Conservation (phyloP, 1,139 yeast genomes). For the Zygoascus hellenicus region DNA sequence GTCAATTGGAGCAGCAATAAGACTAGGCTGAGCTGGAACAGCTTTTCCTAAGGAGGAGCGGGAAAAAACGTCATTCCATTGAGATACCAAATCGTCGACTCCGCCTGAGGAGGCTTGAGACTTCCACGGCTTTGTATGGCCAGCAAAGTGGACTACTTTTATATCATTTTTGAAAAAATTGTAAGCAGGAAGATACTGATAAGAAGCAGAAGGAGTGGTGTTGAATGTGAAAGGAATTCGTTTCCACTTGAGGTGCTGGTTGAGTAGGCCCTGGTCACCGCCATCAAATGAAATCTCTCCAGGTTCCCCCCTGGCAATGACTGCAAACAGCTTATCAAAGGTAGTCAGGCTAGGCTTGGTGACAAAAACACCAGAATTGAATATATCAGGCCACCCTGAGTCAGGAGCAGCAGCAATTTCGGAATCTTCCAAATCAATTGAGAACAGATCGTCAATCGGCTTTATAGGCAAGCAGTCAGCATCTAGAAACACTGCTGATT, state of each 20-base stretch:
- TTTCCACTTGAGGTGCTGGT: constrained; percentile 69
- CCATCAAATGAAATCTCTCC: constrained; percentile 69
- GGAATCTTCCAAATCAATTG: constrained; percentile 18
- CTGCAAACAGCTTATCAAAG: constrained; percentile 40
- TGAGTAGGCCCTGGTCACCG: constrained; percentile 90
- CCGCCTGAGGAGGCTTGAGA: not conserved
- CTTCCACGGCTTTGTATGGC: constrained; percentile 77
- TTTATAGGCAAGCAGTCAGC: constrained; percentile 70
- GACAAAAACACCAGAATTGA: constrained; percentile 82
- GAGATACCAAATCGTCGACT: constrained; percentile 12
- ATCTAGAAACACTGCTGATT: constrained; percentile 67
- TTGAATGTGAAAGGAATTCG: constrained; percentile 76
- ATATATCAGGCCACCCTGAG: constrained; percentile 92
- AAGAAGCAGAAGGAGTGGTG: constrained; percentile 77
- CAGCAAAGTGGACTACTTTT: constrained; percentile 74
- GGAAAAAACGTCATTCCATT: constrained; percentile 14
- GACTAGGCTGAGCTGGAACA: constrained; percentile 10
- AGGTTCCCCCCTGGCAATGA: constrained; percentile 23
- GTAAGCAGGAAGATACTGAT: constrained; percentile 77
- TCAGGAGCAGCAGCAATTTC: constrained; percentile 69
- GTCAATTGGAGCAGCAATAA: constrained; percentile 28
- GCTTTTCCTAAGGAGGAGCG: constrained; percentile 3
- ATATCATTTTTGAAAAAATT: constrained; percentile 51
- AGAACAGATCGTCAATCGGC: constrained; percentile 40
- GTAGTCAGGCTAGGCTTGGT: constrained; percentile 51